Evolutionary conservation across 2,329 filamentous ascomycete species (phyloP).

Genomic region (Thielaviopsis populi): DNA sequence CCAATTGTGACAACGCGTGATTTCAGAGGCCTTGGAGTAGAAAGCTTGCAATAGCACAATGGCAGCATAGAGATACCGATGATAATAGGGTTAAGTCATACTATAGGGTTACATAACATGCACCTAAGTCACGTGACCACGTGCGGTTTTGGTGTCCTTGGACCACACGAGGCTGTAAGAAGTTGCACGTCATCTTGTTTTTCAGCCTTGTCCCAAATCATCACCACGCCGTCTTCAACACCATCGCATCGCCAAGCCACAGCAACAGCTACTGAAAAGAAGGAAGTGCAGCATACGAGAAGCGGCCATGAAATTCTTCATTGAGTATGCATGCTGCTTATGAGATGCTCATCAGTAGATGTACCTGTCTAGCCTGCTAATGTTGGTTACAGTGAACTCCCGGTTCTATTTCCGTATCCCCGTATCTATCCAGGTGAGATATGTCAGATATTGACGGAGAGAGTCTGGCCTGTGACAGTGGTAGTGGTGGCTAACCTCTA

Average conservation of each 20-base stretch:
- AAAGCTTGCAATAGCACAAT: too few species aligned
- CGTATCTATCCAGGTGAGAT: constrained; percentile 41
- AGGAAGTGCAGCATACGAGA: background rate
- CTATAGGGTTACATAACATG: too few species aligned
- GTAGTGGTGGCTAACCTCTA: background rate
- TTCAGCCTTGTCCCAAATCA: constrained; percentile 9
- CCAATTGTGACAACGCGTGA: too few species aligned
- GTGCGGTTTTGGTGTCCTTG: background rate
- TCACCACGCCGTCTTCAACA: background rate
- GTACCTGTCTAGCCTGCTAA: background rate
- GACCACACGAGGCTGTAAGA: constrained; percentile 6
- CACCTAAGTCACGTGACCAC: background rate
- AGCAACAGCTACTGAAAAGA: background rate
- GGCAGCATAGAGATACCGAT: too few species aligned
- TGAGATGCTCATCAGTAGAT: background rate
- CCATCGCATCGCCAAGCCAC: background rate
- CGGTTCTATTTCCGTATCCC: constrained; percentile 43
- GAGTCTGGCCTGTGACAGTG: background rate
- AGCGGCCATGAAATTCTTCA: constrained; percentile 36
- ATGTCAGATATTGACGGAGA: background rate
- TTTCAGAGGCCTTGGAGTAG: too few species aligned
- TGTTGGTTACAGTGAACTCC: constrained; percentile 32
- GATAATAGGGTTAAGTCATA: background rate
- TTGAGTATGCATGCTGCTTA: constrained; percentile 27
- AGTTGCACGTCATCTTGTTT: background rate